Conservation (phyloP, 345 rosid species). For the Salix exigua region DNA sequence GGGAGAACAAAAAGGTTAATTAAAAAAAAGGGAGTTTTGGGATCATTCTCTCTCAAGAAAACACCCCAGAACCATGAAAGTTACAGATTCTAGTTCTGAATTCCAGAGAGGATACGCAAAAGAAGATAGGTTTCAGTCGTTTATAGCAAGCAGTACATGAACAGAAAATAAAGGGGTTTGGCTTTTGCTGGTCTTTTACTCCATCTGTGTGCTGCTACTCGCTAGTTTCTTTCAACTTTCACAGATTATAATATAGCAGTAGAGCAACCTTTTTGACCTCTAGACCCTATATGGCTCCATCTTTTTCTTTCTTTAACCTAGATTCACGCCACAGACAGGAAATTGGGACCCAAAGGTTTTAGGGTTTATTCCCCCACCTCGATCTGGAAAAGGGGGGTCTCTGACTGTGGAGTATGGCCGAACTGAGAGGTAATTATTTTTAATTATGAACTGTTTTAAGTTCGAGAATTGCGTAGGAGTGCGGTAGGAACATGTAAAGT, state of each 20-base stretch:
- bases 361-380: neutral
- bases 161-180: neutral
- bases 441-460: neutral
- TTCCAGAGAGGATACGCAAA: conserved; percentile 24
- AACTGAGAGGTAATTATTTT: conserved; percentile 1
- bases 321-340: conserved; percentile 19
- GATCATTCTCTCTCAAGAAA: conserved; percentile 12
- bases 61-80: neutral
- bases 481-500: too few species aligned
- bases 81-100: conserved; percentile 25
- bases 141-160: neutral
- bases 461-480: neutral
- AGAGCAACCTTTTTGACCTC: neutral
- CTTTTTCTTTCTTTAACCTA: neutral
- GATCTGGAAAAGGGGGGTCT: conserved; percentile 5
- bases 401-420: neutral
- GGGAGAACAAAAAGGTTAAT: neutral
- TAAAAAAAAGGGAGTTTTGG: neutral
- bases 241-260: neutral
- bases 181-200: neutral
- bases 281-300: neutral
- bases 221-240: neutral
- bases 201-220: too few species aligned
- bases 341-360: conserved; percentile 13
- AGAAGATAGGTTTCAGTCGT: conserved; percentile 23